Evolutionary conservation across 148 eudicot genomes (phyloP).

Genomic region (Rhododendron henanense): DNA sequence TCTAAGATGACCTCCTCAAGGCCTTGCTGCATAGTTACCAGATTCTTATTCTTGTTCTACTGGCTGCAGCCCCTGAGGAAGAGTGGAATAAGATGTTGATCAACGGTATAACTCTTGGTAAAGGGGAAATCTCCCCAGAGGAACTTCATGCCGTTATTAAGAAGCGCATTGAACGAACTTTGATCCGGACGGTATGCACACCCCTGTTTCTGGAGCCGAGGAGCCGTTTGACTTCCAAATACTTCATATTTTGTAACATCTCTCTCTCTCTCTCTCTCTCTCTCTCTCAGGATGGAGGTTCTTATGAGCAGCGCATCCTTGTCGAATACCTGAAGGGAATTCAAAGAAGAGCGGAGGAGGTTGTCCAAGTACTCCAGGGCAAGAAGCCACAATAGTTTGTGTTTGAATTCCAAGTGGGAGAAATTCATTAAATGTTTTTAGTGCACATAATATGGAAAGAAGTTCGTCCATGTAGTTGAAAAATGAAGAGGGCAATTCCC

Average conservation of each 20-base stretch:
- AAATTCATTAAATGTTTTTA: not conserved
- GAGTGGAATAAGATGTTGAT: slow-evolving; percentile 80
- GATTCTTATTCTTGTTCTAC: slow-evolving; percentile 1
- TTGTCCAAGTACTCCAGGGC: slow-evolving; percentile 58
- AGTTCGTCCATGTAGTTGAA: not conserved
- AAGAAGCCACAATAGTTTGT: slow-evolving; percentile 34
- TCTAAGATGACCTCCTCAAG: not conserved
- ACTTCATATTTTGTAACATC: not conserved
- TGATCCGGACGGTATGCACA: slow-evolving; percentile 76
- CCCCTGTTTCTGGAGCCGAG: not conserved
- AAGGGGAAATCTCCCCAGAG: slow-evolving; percentile 72
- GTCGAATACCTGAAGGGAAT: slow-evolving; percentile 83
- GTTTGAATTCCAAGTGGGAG: not conserved
- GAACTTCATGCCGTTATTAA: slow-evolving; percentile 67
- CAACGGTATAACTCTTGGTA: slow-evolving; percentile 67
- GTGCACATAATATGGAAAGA: not conserved
- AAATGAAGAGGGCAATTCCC: not conserved
- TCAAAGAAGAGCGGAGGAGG: slow-evolving; percentile 70
- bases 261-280: not conserved
- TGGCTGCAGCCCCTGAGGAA: slow-evolving; percentile 66
- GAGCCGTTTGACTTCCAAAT: slow-evolving; percentile 1
- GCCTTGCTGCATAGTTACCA: not conserved
- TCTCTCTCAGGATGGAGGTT: slow-evolving; percentile 78
- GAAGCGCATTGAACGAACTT: slow-evolving; percentile 81
- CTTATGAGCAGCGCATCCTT: slow-evolving; percentile 87